These are phyloP conservation scores for Henningerozyma blattae DNA, from an alignment of 805 yeast genomes.

Conservation along the genomic window DNA sequence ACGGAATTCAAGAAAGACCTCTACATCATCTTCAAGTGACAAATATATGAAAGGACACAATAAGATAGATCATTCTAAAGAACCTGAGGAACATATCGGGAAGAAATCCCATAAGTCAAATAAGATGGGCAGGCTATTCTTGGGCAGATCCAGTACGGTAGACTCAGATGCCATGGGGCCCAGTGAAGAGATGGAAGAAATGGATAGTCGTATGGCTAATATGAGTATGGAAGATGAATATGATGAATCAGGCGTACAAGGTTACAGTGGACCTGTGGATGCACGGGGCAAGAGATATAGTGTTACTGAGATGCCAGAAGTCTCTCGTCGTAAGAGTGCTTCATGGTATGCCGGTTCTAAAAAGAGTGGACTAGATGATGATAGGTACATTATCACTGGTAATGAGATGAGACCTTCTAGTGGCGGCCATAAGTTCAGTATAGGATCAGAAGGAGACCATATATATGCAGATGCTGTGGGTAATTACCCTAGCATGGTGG, in stretches of 20 bases:
- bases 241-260: neutral
- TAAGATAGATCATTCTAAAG: too few relatives aligned
- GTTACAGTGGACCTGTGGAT: neutral
- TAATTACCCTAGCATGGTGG: constrained; percentile 19
- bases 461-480: constrained; percentile 13
- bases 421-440: constrained; percentile 1
- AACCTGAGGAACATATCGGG: too few relatives aligned
- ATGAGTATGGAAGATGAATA: neutral
- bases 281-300: neutral
- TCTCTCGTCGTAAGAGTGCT: neutral
- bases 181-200: too few relatives aligned
- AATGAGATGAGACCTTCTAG: neutral
- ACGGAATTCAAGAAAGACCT: too few relatives aligned
- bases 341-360: neutral
- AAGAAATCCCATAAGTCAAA: too few relatives aligned
- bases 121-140: too few relatives aligned
- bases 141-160: too few relatives aligned
- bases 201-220: too few relatives aligned
- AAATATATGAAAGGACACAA: too few relatives aligned
- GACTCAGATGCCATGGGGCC: too few relatives aligned
- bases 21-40: too few relatives aligned
- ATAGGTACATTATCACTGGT: neutral
- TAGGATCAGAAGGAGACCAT: constrained; percentile 5
- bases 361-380: neutral
- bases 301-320: neutral